Evolutionary conservation across 768 basidiomycete species (phyloP), one percentile per base, ranked within the genome.

Genomic region (Dictyophora rubrovolvata): DNA sequence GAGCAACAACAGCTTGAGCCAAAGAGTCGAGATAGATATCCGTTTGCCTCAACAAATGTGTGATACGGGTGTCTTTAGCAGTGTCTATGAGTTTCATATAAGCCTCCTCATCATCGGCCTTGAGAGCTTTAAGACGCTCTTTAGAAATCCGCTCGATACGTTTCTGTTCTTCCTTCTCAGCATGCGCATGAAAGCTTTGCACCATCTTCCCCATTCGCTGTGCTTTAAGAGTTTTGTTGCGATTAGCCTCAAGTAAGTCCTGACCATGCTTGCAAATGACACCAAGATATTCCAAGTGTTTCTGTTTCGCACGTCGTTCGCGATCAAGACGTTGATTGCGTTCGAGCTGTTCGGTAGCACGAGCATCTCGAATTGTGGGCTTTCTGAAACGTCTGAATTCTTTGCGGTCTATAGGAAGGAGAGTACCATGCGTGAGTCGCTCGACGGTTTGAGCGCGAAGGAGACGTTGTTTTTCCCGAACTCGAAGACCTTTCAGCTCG

Each of bases 21-120:
- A 99, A 84, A 8, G 90, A 92, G 68, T 98, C 95, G 65, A 99
- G 85, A 73, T 93, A 99, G 0, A 84, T 66, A 66, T 99, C 95
- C 9, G 96, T 99, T 74, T 98, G 95, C 49, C 87, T 79, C 59
- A 99, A 77, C 23, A 98, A 77, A 72, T 98, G 96, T 0, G 94
- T 96, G 73, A 99, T 97, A 72, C 96, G 88, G 10, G 95, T 97
- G 67, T 99, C 96, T 71, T 99, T 99, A 60, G 95, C 95, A 17
- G 94, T 96, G 71, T 98, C 96, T 67, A 99, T 91, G 66, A 99
- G 87, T 69, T 93, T 93, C 83, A 97, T 87, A 72, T 99, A 99
- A n/a, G 92, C 94, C 73, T 97, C 96, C 76, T 99, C 96, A 75
- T 99, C 95, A 68, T 98, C 94, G 28, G 89, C 89, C 74, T 95